Evolutionary conservation across 352 stramenopile species (phyloP).

Genomic region (Phytophthora rubi): DNA sequence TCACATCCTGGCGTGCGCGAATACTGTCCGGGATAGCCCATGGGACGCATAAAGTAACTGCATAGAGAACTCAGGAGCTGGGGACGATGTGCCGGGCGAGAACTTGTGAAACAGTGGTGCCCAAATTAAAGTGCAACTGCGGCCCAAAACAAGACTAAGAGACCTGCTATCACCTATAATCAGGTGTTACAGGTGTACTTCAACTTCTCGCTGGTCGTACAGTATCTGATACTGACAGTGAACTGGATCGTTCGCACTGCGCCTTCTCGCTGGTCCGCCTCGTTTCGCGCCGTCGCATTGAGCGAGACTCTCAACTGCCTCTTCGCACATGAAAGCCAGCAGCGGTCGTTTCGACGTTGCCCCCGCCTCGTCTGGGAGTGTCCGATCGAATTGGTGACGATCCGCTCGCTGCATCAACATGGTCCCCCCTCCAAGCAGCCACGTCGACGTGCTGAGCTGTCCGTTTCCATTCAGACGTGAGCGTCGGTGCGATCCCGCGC

Average conservation of each 20-base stretch:
- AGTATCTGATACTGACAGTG: not conserved
- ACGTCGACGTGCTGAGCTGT: slow-evolving; percentile 14
- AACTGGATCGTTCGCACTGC: slow-evolving; percentile 1
- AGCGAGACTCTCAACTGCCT: slow-evolving; percentile 9
- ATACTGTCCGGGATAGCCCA: not conserved
- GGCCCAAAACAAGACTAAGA: slow-evolving; percentile 10
- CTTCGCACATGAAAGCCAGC: slow-evolving; percentile 22
- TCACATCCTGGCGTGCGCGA: slow-evolving; percentile 23
- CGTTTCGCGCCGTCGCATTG: slow-evolving; percentile 20
- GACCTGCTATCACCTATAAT: slow-evolving; percentile 12
- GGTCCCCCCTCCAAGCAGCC: slow-evolving; percentile 10
- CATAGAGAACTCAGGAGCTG: not conserved
- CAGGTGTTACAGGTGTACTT: slow-evolving; percentile 21
- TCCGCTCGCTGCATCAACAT: slow-evolving; percentile 7
- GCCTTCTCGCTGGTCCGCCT: slow-evolving; percentile 8
- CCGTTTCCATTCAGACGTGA: slow-evolving; percentile 16
- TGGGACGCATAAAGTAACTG: not conserved
- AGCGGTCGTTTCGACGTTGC: slow-evolving; percentile 25
- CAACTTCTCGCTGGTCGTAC: slow-evolving; percentile 37
- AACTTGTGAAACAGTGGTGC: not conserved
- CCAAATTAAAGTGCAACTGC: slow-evolving; percentile 11
- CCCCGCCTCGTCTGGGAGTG: slow-evolving; percentile 27
- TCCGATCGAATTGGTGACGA: not conserved
- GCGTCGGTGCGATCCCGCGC: not conserved
- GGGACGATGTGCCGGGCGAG: not conserved